A percentile compares a stretch with the other conserved stretches of the same genome.
Conservation (phyloP, 1,284 basidiomycete species). For the Ceratobasidium sp. region DNA sequence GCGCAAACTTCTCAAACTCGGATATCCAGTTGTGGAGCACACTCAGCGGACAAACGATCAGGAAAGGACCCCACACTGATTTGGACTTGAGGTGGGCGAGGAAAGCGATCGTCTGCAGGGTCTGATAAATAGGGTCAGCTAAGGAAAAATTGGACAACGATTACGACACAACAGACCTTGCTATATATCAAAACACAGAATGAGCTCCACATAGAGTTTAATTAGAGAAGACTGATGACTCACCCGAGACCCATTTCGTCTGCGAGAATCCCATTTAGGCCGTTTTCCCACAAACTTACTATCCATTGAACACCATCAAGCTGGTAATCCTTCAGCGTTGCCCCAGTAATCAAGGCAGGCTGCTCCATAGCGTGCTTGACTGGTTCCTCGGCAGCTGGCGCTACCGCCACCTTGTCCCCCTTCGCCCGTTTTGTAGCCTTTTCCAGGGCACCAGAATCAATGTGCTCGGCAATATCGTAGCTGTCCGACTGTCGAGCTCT, state of each 20-base stretch:
- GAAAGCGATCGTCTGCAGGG: slow-evolving; percentile 93
- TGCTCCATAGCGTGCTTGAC: slow-evolving; percentile 60
- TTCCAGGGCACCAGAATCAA: slow-evolving; percentile 27
- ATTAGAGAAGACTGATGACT: slow-evolving; percentile 55
- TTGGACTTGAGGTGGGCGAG: slow-evolving; percentile 87
- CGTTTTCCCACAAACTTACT: slow-evolving; percentile 91
- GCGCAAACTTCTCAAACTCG: slow-evolving; percentile 88
- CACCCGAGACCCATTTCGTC: slow-evolving; percentile 95
- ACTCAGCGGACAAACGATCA: slow-evolving; percentile 91
- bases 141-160: neutral
- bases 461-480: slow-evolving; percentile 35
- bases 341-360: slow-evolving; percentile 85
- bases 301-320: slow-evolving; percentile 97
- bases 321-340: slow-evolving; percentile 88
- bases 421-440: slow-evolving; percentile 50
- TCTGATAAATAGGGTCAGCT: slow-evolving; percentile 61
- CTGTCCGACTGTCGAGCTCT: slow-evolving; percentile 54
- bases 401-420: slow-evolving; percentile 44
- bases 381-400: slow-evolving; percentile 54
- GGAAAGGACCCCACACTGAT: slow-evolving; percentile 79
- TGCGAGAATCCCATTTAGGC: slow-evolving; percentile 60
- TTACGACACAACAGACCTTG: slow-evolving; percentile 24
- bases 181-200: neutral
- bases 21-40: slow-evolving; percentile 92
- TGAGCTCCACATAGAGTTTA: slow-evolving; percentile 5